phyloP scores from a whole-genome alignment of 176 grass and related monocot genomes.

The Zea mays region DNA sequence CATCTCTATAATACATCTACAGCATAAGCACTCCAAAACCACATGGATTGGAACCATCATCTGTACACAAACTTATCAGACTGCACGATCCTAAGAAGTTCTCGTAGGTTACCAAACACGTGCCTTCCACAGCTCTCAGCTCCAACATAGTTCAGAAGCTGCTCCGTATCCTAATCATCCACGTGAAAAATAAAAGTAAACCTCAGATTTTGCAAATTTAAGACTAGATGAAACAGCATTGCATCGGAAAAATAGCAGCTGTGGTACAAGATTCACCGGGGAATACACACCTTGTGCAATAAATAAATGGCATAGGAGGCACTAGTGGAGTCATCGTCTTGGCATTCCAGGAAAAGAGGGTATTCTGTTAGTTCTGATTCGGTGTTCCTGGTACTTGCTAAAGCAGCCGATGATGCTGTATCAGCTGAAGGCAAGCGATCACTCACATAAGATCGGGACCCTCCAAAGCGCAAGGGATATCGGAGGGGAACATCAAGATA shows the following conservation, averaged over 20 bases:
- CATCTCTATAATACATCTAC: slow-evolving; percentile 31
- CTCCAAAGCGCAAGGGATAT: slow-evolving; percentile 52
- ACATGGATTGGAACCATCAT: slow-evolving; percentile 18
- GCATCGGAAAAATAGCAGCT: neutral
- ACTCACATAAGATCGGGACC: slow-evolving; percentile 52
- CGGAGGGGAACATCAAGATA: slow-evolving; percentile 63
- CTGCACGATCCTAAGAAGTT: slow-evolving; percentile 53
- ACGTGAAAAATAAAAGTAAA: neutral
- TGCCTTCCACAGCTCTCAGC: slow-evolving; percentile 42
- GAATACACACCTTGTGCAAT: slow-evolving; percentile 52
- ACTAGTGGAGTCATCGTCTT: slow-evolving; percentile 39
- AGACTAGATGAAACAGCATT: slow-evolving; percentile 1
- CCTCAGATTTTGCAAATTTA: neutral
- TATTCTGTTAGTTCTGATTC: slow-evolving; percentile 40
- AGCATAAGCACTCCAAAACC: slow-evolving; percentile 11
- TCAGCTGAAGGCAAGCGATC: slow-evolving; percentile 52
- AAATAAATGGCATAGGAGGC: slow-evolving; percentile 54
- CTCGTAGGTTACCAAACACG: slow-evolving; percentile 53
- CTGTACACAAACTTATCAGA: slow-evolving; percentile 51
- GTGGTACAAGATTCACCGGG: neutral
- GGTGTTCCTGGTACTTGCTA: neutral
- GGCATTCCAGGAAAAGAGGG: slow-evolving; percentile 57
- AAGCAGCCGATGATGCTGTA: slow-evolving; percentile 30
- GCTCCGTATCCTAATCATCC: slow-evolving; percentile 53
- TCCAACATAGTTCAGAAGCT: slow-evolving; percentile 59